Evolutionary conservation across 495 filamentous ascomycete species (phyloP), one percentile per base, ranked within the genome.

Genomic region (Endocarpon pusillum): DNA sequence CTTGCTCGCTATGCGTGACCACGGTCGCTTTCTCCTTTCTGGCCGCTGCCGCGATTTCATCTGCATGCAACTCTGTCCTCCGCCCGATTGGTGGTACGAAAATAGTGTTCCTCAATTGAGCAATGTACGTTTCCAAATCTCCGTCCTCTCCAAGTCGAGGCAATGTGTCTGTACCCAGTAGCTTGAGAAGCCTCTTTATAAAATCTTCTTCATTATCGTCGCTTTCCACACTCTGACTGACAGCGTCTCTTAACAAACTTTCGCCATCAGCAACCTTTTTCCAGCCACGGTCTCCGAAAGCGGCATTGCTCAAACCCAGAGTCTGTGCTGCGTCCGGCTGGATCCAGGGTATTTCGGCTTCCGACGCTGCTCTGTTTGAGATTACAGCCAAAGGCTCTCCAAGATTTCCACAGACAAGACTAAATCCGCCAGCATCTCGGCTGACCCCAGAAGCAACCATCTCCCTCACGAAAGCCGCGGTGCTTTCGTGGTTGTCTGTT

Each of bases 391-490:
- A 49, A 3, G 77, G 75, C 47, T 83, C 70, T 19, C 75, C 69
- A 37, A 93, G 53, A 38, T 75, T 70, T 4, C 89, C 89, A 53
- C 83, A 94, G 10, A 92, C 55, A n/a, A 97, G 63, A 31, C 76
- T 91, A 58, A 96, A 94, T 0, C 89, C 91, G 5, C 91, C 91
- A 1, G 94, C 81, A 31, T 79, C 73, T 14, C 61, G 42, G 2
- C 48, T 51, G 15, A 47, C 46, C 12, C 28, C 28, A 16, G 53
- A 66, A 21, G 67, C 62, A 9, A 94, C 64, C 49, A 92, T 66
- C 4, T 62, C 52, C 36, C 69, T 52, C 4, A 91, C 75, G 47
- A 91, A 93, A 1, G 69, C 46, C 21, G 67, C 62, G 1, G 72
- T 74, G 9, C 48, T 46, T 5, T 51, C 36, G 3, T 20, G 45